Evolutionary conservation across 1,284 basidiomycete genomes (phyloP).

Genomic region (Naganishia albida): DNA sequence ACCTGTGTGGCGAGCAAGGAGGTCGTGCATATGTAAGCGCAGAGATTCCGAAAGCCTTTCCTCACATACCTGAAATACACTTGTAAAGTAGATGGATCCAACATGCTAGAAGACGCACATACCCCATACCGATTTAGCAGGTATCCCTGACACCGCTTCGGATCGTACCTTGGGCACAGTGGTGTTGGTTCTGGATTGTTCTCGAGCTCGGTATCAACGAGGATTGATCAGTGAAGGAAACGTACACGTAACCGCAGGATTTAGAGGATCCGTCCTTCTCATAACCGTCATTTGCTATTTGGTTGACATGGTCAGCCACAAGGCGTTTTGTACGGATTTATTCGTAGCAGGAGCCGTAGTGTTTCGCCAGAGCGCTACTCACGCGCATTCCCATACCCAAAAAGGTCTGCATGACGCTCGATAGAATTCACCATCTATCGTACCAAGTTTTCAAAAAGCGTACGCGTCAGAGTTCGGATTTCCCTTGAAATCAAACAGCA

Average conservation of each 20-base stretch:
- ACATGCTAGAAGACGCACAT: constrained; percentile 21
- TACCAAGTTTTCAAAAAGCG: background rate
- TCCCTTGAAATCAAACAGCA: no score
- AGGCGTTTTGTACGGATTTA: no score
- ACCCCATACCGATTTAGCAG: no score
- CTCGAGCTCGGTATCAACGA: background rate
- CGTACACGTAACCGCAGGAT: constrained; percentile 26
- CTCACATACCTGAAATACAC: constrained; percentile 15
- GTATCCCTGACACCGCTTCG: no score
- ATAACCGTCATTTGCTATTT: constrained; percentile 10
- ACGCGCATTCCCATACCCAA: constrained; percentile 22
- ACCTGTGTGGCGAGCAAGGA: background rate
- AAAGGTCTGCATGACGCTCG: background rate
- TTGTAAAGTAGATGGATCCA: constrained; percentile 27
- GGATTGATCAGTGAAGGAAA: background rate
- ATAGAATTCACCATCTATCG: constrained; percentile 17
- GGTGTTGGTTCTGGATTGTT: constrained; percentile 6
- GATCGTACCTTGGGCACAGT: constrained; percentile 19
- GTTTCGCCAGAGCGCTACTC: background rate
- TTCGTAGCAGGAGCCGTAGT: background rate
- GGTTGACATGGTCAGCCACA: background rate
- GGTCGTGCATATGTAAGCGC: background rate
- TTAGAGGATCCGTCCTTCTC: constrained; percentile 22
- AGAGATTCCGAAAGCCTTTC: no score
- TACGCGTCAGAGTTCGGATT: background rate